Conservation (phyloP, 108 stramenopile species). For the Hondaea fermentalgiana region DNA sequence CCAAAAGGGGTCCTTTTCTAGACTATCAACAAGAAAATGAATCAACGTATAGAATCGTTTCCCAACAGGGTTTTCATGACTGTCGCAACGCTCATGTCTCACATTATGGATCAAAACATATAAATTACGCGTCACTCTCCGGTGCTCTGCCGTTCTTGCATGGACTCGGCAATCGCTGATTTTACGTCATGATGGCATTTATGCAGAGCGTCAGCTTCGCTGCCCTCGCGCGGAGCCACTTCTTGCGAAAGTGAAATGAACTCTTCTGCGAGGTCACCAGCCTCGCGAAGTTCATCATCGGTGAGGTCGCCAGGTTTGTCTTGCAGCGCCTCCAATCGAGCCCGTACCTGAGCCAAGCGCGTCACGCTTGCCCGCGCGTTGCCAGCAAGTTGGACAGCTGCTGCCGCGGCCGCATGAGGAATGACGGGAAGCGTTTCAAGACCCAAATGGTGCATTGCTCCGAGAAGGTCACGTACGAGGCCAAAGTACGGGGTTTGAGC, state of each 20-base stretch:
- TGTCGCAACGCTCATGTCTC: too few species aligned
- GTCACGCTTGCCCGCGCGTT: neutral
- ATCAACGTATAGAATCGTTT: too few species aligned
- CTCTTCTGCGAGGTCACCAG: neutral
- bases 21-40: too few species aligned
- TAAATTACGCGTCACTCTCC: too few species aligned
- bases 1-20: too few species aligned
- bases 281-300: neutral
- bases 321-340: neutral
- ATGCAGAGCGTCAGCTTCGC: neutral
- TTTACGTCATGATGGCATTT: neutral
- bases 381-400: neutral
- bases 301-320: neutral
- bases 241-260: neutral
- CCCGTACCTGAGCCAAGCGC: neutral
- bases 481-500: neutral
- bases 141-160: neutral
- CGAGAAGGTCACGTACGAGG: neutral
- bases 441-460: neutral
- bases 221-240: neutral
- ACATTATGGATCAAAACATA: too few species aligned
- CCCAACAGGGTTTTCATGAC: too few species aligned
- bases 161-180: neutral
- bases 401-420: neutral
- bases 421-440: neutral